Evolutionary conservation across 805 yeast genomes (phyloP).

Genomic region (Pichia californica): DNA sequence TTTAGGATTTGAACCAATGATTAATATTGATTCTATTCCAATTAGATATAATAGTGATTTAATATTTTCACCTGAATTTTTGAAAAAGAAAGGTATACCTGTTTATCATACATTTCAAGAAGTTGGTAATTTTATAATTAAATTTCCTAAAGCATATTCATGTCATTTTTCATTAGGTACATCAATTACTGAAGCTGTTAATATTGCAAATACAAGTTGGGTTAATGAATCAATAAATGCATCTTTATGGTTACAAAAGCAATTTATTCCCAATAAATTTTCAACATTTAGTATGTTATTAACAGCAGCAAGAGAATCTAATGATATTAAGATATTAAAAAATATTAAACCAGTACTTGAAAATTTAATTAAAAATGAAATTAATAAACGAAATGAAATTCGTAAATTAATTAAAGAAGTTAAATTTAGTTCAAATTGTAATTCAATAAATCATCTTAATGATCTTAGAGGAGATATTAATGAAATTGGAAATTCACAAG

Average conservation of each 20-base stretch:
- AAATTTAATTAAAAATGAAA: constrained; percentile 35
- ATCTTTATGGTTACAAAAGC: constrained; percentile 43
- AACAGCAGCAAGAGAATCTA: constrained; percentile 39
- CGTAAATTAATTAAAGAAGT: constrained; percentile 19
- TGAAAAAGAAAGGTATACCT: constrained; percentile 43
- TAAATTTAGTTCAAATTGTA: not conserved
- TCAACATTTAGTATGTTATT: constrained; percentile 43
- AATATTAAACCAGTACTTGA: constrained; percentile 31
- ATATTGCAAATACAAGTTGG: constrained; percentile 56
- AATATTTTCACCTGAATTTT: constrained; percentile 42
- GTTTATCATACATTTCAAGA: constrained; percentile 45
- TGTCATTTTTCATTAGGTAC: constrained; percentile 49
- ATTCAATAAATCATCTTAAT: not conserved
- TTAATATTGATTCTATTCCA: constrained; percentile 15
- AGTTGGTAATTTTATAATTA: constrained; percentile 56
- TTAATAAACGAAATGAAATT: constrained; percentile 35
- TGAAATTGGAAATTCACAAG: not conserved
- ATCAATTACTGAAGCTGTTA: constrained; percentile 47
- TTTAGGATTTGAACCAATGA: constrained; percentile 22
- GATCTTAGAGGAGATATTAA: not conserved
- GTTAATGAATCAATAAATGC: constrained; percentile 41
- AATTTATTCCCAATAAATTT: constrained; percentile 45
- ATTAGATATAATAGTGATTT: constrained; percentile 35
- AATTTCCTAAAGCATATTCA: constrained; percentile 50
- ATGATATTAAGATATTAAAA: constrained; percentile 32